Evolutionary conservation across 2,329 filamentous ascomycete genomes (phyloP), one percentile per base, ranked within the genome.

Genomic region (Basipetospora sp.): DNA sequence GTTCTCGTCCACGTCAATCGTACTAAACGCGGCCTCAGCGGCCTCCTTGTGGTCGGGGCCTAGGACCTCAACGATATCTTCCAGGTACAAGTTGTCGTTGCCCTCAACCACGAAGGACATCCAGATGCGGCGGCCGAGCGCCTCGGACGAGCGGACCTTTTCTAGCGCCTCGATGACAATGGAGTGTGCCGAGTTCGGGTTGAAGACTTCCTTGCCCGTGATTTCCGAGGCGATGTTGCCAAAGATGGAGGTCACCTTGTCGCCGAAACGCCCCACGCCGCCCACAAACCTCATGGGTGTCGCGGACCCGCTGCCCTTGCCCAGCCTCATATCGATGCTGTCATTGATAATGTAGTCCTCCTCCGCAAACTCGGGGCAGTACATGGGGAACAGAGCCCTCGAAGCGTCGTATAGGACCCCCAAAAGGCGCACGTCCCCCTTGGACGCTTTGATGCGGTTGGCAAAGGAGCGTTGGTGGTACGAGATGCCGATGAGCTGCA

Each of bases 101-200:
- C 85, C 86, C 57, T 96, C 88, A 4, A 90, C 75, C 2, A 94
- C 90, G 53, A 94, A 93, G 1, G 87, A 94, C 84, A 94, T 93
- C 90, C 90, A 96, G 44, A 96, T 79, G 50, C 90, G 80, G 47
- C 76, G 80, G n/a, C 84, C 87, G 41, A 96, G 64, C n/a, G 90
- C 90, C 55, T 96, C 87, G 0, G 86, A 84, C 5, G 85, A 82
- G 42, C 71, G 69, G 31, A 73, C 76, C 60, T 85, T 88, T 57
- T 94, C 87, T 22, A 96, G 67, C 8, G 88, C 90, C 53, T 92
- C 77, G 10, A 92, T 67, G 4, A 96, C 85, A 34, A 96, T 75
- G 0, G 85, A 90, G 54, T 94, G 87, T 1, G 87, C 78, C 4
- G 86, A 82, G 50, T 83, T 88, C 11, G 85, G 80, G 57, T 94